These are phyloP conservation scores for Closterium sp. DNA, from an alignment of 139 green algal genomes.

Conservation along the genomic window DNA sequence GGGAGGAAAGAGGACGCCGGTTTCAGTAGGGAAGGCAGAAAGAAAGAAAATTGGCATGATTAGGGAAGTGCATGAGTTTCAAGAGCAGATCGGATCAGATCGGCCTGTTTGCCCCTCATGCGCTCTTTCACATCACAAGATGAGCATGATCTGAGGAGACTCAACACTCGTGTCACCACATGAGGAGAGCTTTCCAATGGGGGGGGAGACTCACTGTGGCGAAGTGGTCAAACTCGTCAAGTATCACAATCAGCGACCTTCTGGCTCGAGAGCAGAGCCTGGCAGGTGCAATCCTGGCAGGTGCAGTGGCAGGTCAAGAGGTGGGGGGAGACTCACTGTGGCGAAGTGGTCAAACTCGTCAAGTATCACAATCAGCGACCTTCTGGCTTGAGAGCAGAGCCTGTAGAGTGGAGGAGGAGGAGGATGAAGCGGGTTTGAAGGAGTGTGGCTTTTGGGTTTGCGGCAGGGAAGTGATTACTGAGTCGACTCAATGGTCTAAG, in stretches of 20 bases:
- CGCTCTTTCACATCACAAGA: too few species aligned
- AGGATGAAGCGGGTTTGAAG: not conserved
- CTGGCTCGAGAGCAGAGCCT: not conserved
- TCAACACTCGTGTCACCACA: too few species aligned
- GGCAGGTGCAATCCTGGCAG: too few species aligned
- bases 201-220: not conserved
- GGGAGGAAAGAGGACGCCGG: too few species aligned
- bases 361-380: not conserved
- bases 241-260: not conserved
- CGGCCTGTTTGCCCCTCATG: constrained; percentile 41
- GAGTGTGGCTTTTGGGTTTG: too few species aligned
- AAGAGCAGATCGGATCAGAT: constrained; percentile 51
- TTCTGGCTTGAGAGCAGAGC: not conserved
- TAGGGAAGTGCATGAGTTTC: constrained; percentile 42
- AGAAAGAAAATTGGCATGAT: not conserved
- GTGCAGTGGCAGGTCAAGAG: too few species aligned
- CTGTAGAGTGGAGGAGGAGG: not conserved
- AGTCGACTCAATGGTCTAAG: too few species aligned
- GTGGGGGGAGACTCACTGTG: not conserved
- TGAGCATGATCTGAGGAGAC: too few species aligned
- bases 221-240: not conserved
- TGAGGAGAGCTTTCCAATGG: too few species aligned
- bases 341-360: not conserved
- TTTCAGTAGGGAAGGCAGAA: not conserved
- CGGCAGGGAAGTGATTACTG: too few species aligned